Evolutionary conservation across 2,329 filamentous ascomycete genomes (phyloP).

Genomic region (Hypomyces rosellus): DNA sequence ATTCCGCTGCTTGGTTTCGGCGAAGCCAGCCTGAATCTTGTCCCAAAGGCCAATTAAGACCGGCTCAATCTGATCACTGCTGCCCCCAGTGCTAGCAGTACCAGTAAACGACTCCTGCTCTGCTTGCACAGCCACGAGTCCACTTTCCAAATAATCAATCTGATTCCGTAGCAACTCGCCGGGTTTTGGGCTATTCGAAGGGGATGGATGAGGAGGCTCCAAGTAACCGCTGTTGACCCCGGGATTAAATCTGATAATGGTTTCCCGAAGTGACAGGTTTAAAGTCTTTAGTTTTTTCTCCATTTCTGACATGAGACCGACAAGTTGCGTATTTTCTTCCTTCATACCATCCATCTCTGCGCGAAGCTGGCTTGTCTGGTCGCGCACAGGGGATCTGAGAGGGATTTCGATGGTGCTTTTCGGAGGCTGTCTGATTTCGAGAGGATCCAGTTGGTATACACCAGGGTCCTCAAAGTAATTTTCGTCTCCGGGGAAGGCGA

Average conservation of each 20-base stretch:
- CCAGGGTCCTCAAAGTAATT: constrained; percentile 71
- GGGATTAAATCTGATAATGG: constrained; percentile 60
- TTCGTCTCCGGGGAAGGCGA: constrained; percentile 48
- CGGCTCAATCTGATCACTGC: constrained; percentile 46
- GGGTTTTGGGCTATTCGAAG: constrained; percentile 29
- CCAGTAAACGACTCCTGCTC: constrained; percentile 41
- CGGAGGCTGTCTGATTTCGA: constrained; percentile 19
- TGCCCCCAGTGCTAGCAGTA: constrained; percentile 24
- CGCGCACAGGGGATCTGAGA: constrained; percentile 50
- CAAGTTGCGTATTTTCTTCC: constrained; percentile 38
- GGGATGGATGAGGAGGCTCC: constrained; percentile 32
- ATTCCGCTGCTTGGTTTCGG: constrained; percentile 48
- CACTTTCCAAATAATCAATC: constrained; percentile 64
- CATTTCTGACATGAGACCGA: constrained; percentile 9
- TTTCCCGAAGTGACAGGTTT: constrained; percentile 59
- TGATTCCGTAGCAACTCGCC: constrained; percentile 48
- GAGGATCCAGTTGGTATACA: constrained; percentile 62
- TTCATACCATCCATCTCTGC: constrained; percentile 41
- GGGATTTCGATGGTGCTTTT: constrained; percentile 50
- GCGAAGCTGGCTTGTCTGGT: constrained; percentile 45
- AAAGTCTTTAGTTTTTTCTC: constrained; percentile 56
- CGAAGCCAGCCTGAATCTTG: constrained; percentile 45
- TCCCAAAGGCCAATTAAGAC: constrained; percentile 52
- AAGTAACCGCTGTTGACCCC: constrained; percentile 42
- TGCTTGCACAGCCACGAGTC: constrained; percentile 53